Conservation (phyloP, 805 yeast species). For the Saccharomycopsis fibuligera region DNA sequence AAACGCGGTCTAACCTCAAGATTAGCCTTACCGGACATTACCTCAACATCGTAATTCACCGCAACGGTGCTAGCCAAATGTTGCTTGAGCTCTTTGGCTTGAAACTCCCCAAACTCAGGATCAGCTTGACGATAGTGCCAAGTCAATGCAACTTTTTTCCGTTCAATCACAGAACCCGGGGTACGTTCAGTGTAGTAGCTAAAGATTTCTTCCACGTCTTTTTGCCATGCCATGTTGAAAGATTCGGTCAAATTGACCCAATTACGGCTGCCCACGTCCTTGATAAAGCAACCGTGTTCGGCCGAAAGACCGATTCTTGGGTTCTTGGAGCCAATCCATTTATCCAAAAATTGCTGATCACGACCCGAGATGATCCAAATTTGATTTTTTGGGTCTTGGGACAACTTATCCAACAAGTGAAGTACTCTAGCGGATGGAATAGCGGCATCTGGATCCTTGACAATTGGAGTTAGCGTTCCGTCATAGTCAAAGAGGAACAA, state of each 20-base stretch:
- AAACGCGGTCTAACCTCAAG: conserved; percentile 94
- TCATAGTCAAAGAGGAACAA: conserved; percentile 92
- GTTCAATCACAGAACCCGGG: conserved; percentile 83
- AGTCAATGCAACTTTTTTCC: conserved; percentile 87
- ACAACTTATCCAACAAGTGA: conserved; percentile 49
- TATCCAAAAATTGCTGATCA: conserved; percentile 81
- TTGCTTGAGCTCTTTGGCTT: conserved; percentile 66
- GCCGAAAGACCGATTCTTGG: conserved; percentile 78
- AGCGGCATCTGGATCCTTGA: conserved; percentile 96
- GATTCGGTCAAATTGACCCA: conserved; percentile 86
- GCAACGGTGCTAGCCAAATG: conserved; percentile 57
- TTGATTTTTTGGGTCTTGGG: conserved; percentile 72
- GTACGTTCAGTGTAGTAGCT: conserved; percentile 76
- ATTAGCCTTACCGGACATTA: conserved; percentile 96
- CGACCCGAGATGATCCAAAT: conserved; percentile 97
- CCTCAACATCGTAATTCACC: conserved; percentile 73
- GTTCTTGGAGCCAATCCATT: conserved; percentile 72
- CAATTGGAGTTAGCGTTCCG: conserved; percentile 96
- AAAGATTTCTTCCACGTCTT: conserved; percentile 69
- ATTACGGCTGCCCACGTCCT: conserved; percentile 39
- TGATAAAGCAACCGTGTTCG: conserved; percentile 95
- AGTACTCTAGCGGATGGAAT: conserved; percentile 77
- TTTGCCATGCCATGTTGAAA: conserved; percentile 92
- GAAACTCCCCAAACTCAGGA: conserved; percentile 86
- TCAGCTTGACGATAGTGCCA: conserved; percentile 98